Evolutionary conservation across 2,329 filamentous ascomycete species (phyloP), one percentile per base, ranked within the genome.

Genomic region (Rhynchosporium agropyri): DNA sequence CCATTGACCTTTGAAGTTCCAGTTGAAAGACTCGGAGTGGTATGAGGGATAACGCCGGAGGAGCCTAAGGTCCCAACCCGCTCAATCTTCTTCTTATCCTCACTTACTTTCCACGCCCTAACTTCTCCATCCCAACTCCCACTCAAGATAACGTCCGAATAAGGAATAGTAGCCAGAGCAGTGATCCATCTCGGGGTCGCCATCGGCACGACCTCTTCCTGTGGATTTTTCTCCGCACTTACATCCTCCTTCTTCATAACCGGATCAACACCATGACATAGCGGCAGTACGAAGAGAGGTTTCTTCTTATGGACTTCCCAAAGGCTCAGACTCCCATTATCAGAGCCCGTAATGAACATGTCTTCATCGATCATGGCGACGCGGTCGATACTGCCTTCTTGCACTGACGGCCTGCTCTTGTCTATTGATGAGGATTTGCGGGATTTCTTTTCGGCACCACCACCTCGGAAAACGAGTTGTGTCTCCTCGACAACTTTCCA

Each of bases 401-500:
- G 79, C 65, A 68, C 67, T 9, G 57, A 66, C 3, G 81, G 79
- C 13, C 45, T 51, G 9, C 33, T 36, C 9, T 5, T 5, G 1
- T 36, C 33, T 36, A 5, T 31, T 8, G 33, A 31, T 2, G 48
- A n/a, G 7, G 68, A 13, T 61, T 54, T 64, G 40, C 74, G 73
- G 45, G 75, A 76, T 70, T 84, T 85, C 70, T 83, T 84, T 66
- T 83, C 81, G 31, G 82, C 80, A 48, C 87, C 89, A 66, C 92
- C 92, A 63, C 93, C 94, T 54, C 94, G 89, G 77, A 98, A 99
- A 1, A 98, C 93, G 6, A 99, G 84, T 75, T 99, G 95, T 1
- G 90, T 91, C 78, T 99, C 94, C 71, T 99, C 95, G 4, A 91
- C 87, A 1, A 99, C 93, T 77, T 97, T 97, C 95, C 95, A 99